Conservation (phyloP, 305 asterid species). For the Fraxinus floribunda region DNA sequence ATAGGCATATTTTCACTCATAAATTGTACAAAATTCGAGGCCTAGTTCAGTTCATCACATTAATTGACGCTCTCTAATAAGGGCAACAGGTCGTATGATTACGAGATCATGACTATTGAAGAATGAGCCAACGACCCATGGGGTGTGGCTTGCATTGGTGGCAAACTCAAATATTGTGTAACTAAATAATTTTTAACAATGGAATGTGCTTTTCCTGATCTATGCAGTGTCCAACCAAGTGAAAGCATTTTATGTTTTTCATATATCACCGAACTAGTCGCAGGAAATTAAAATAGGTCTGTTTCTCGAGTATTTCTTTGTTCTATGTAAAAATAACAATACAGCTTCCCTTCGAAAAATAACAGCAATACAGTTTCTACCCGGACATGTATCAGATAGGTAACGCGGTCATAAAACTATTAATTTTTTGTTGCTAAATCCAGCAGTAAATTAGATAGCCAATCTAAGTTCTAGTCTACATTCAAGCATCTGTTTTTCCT, state of each 20-base stretch:
- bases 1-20: neutral
- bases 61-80: neutral
- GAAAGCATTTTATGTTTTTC: neutral
- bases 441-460: neutral
- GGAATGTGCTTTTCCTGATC: neutral
- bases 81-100: neutral
- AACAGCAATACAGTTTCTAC: neutral
- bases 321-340: neutral
- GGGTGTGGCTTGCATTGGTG: neutral
- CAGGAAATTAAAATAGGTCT: neutral
- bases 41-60: neutral
- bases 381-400: neutral
- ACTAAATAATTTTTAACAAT: neutral
- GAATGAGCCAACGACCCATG: neutral
- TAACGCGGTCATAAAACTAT: neutral
- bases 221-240: neutral
- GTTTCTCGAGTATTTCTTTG: neutral
- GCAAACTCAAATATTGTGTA: neutral
- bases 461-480: neutral
- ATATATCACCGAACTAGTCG: neutral
- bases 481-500: neutral
- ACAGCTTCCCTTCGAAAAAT: neutral
- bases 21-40: neutral
- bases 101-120: no score
- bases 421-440: neutral